phyloP scores from a whole-genome alignment of 768 basidiomycete genomes.

The Multifurca ochricompacta region DNA sequence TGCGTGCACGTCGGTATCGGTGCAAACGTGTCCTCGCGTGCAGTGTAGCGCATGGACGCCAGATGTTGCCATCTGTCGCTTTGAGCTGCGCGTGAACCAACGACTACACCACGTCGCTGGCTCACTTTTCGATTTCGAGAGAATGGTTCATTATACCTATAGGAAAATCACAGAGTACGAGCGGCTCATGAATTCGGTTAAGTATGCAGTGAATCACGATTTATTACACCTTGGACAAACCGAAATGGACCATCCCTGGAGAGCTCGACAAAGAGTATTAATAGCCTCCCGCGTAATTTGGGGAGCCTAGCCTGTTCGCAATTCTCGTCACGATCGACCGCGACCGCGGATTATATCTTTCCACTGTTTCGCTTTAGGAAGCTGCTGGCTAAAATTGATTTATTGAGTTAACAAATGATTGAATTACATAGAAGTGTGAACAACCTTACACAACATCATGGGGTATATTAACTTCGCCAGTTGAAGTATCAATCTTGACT shows the following conservation, averaged over 20 bases:
- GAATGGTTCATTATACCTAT: neutral
- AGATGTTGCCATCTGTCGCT: neutral
- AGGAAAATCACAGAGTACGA: neutral
- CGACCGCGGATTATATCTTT: conserved; percentile 16
- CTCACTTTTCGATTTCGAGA: neutral
- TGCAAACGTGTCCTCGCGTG: neutral
- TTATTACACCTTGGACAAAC: neutral
- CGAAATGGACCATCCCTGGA: neutral
- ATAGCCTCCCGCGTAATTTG: neutral
- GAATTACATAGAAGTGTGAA: neutral
- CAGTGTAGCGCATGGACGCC: neutral
- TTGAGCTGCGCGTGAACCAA: neutral
- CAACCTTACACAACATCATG: conserved; percentile 3
- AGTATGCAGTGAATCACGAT: neutral
- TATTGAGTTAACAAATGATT: neutral
- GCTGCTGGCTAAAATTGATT: conserved; percentile 14
- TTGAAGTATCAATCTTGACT: conserved; percentile 39
- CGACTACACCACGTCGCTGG: neutral
- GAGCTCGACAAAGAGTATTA: neutral
- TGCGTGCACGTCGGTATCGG: neutral
- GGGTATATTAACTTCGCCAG: conserved; percentile 46
- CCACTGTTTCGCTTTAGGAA: conserved; percentile 24
- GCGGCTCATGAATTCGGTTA: neutral
- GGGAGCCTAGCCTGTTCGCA: neutral
- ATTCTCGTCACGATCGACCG: conserved; percentile 2